Conservation (phyloP, 2,329 filamentous ascomycete species). For the Scortechinia acanthostroma region DNA sequence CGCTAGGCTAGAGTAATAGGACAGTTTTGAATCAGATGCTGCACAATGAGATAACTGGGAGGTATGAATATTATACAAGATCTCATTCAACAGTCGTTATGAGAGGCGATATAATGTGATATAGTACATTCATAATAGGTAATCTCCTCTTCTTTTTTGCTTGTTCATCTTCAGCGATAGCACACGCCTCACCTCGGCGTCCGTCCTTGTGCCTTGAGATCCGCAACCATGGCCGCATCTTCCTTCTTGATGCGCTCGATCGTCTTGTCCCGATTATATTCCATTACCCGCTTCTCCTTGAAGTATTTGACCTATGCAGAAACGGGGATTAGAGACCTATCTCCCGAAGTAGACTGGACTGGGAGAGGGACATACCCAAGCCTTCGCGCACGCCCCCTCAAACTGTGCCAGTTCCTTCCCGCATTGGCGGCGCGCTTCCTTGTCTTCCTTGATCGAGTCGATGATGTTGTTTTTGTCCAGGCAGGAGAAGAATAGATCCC, state of each 20-base stretch:
- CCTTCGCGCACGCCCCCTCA: slow-evolving; percentile 50
- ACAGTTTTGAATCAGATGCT: no score
- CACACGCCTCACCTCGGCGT: neutral
- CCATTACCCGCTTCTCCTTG: slow-evolving; percentile 62
- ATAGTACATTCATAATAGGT: neutral
- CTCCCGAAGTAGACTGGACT: neutral
- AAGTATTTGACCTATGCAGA: slow-evolving; percentile 56
- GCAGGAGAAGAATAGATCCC: slow-evolving; percentile 82
- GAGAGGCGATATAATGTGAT: no score
- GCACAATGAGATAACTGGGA: no score
- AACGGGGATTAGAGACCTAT: slow-evolving; percentile 6
- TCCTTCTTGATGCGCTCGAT: slow-evolving; percentile 42
- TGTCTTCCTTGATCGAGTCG: slow-evolving; percentile 54
- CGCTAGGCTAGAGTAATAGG: no score
- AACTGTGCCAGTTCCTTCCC: slow-evolving; percentile 44
- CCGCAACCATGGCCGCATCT: slow-evolving; percentile 26
- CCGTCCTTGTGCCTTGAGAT: neutral
- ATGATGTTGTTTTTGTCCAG: slow-evolving; percentile 76
- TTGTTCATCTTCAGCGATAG: no score
- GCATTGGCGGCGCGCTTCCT: slow-evolving; percentile 39
- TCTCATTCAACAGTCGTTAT: no score
- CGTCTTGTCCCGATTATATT: slow-evolving; percentile 54
- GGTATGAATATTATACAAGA: no score
- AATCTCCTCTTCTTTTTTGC: no score
- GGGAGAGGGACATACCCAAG: slow-evolving; percentile 43